These are phyloP conservation scores for Podospora didyma DNA, from an alignment of 495 filamentous ascomycete species.

Conservation along the genomic window DNA sequence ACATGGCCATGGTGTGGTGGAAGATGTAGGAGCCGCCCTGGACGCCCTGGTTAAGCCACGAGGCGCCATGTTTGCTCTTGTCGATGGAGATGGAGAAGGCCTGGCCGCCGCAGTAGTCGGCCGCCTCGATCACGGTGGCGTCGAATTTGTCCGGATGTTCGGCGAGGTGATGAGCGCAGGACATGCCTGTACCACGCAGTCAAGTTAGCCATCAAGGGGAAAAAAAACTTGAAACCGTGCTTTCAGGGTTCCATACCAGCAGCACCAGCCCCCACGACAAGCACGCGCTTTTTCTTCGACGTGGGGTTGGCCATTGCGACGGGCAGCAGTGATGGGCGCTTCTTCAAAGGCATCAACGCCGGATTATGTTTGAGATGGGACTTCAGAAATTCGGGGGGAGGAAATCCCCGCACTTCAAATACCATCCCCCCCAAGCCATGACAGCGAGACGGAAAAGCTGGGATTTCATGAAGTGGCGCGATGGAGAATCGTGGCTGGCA, in stretches of 20 bases:
- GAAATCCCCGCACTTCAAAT: no score
- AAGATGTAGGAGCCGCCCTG: constrained; percentile 78
- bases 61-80: constrained; percentile 59
- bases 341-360: background rate
- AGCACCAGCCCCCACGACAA: constrained; percentile 61
- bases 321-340: background rate
- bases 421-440: no score
- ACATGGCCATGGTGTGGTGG: constrained; percentile 78
- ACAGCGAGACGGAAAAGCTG: no score
- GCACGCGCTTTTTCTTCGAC: constrained; percentile 40
- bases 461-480: no score
- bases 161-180: constrained; percentile 69
- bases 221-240: background rate
- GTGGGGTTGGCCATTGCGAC: background rate
- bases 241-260: constrained; percentile 44
- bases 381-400: no score
- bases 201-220: background rate
- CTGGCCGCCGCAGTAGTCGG: constrained; percentile 70
- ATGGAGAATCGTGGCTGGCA: no score
- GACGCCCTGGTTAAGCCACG: constrained; percentile 82
- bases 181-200: constrained; percentile 40
- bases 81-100: constrained; percentile 74
- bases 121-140: constrained; percentile 68
- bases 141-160: constrained; percentile 71
- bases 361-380: no score